Evolutionary conservation across 129 eudicot species (phyloP), one percentile per base, ranked within the genome.

Genomic region (Helianthus tuberosus): DNA sequence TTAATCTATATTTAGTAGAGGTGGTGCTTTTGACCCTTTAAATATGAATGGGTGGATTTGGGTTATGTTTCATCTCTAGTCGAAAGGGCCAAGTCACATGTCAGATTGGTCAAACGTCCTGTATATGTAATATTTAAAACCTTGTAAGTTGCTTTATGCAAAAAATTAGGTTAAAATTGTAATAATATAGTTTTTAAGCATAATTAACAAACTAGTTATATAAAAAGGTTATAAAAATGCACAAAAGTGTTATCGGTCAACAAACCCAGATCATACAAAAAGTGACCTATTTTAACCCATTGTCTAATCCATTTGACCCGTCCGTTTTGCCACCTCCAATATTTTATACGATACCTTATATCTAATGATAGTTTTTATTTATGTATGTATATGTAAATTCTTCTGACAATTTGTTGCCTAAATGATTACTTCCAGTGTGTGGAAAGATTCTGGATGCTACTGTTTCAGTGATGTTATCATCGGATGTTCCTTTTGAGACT

Each of bases 391-490:
- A 16, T 11, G 48, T 32, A 52, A 38, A 2, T 43, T 57, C 3
- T 66, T 64, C 60, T 60, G 29, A 52, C 80, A 60, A 48, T 12
- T 50, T 52, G 39, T 29, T 71, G 35, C 25, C 59, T 68, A 57
- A 76, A 68, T 27, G 53, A 23, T 79, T 50, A 36, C 62, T 83
- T 47, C 36, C 75, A 95, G 97, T 95, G 59, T 91, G 94, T 73
- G 85, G 84, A 74, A 91, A 85, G 69, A 76, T 89, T 53, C 70
- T 95, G 66, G 87, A 83, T 79, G 96, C 99, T 82, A 94, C 95
- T 74, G 64, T 77, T 52, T 79, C 83, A 11, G 76, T 87, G 55
- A 77, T 89, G 77, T 63, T 74, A 58, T 71, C 85, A 14, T 44
- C 51, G 68, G 96, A 88, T 76, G 81, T 95, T 65, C 86, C 97